These are phyloP conservation scores for Phaseolus coccineus DNA, from an alignment of 331 rosid genomes.

Conservation along the genomic window DNA sequence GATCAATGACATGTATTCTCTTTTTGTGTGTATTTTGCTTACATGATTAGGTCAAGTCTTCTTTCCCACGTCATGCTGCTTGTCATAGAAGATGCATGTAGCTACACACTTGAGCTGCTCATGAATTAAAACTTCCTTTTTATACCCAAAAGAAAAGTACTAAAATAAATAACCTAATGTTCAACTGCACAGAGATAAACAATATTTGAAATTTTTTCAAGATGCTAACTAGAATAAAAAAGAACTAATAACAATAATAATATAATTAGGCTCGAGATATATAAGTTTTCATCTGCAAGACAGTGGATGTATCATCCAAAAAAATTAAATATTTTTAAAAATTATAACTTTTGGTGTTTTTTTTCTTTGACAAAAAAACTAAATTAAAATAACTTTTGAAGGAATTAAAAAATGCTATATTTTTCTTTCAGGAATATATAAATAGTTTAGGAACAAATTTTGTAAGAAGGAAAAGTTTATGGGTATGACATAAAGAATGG, in stretches of 20 bases:
- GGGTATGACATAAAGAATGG: not conserved
- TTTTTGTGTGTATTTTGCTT: not conserved
- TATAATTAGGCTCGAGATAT: no score
- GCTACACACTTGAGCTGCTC: not conserved
- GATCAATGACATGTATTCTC: not conserved
- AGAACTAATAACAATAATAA: no score
- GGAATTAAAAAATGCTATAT: not conserved
- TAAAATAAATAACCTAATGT: not conserved
- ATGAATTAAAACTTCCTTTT: no score
- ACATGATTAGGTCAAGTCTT: not conserved
- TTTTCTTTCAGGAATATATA: not conserved
- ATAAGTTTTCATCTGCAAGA: no score
- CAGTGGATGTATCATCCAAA: no score
- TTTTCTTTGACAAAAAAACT: not conserved
- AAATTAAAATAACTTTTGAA: not conserved
- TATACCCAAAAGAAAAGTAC: not conserved
- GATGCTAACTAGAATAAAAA: no score
- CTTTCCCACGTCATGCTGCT: not conserved
- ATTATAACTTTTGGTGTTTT: not conserved
- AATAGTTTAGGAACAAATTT: no score
- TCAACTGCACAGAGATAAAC: not conserved
- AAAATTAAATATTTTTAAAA: not conserved
- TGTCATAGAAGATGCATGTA: not conserved
- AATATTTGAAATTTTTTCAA: no score
- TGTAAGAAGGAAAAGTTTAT: no score